Percentiles rank a stretch among this genome's conserved stretches.
Evolutionary conservation across 805 yeast genomes (phyloP).

Genomic region (Yarrowia divulgata): DNA sequence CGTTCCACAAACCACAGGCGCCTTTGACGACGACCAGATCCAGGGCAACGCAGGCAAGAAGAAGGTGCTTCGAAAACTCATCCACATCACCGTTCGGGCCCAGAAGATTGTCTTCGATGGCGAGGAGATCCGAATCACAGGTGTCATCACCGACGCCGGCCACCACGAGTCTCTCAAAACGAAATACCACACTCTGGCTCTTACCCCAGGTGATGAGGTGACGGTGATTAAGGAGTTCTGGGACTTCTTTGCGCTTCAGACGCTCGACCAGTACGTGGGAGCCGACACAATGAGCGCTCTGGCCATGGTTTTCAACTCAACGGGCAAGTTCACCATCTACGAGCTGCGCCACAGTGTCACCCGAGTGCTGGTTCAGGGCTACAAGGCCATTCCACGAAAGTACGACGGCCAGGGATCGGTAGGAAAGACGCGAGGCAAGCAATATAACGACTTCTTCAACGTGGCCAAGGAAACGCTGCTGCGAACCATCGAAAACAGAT

Average conservation of each 20-base stretch:
- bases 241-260: slow-evolving; percentile 36
- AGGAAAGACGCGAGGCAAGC: slow-evolving; percentile 36
- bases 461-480: slow-evolving; percentile 31
- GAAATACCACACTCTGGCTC: slow-evolving; percentile 33
- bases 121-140: slow-evolving; percentile 37
- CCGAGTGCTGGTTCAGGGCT: slow-evolving; percentile 37
- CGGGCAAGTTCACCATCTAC: slow-evolving; percentile 31
- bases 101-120: slow-evolving; percentile 37
- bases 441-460: slow-evolving; percentile 36
- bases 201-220: slow-evolving; percentile 38
- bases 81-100: slow-evolving; percentile 13
- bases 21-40: slow-evolving; percentile 32
- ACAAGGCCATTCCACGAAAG: slow-evolving; percentile 38
- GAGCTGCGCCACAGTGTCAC: slow-evolving; percentile 34
- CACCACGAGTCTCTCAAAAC: slow-evolving; percentile 25
- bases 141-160: slow-evolving; percentile 36
- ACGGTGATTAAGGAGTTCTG: slow-evolving; percentile 26
- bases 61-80: slow-evolving; percentile 29
- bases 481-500: slow-evolving; percentile 30
- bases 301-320: slow-evolving; percentile 33
- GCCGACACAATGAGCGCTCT: slow-evolving; percentile 33
- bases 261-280: slow-evolving; percentile 29
- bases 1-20: slow-evolving; percentile 35
- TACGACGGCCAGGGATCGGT: slow-evolving; percentile 36
- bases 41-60: slow-evolving; percentile 32